Evolutionary conservation across 306 rosid genomes (phyloP), one percentile per base, ranked within the genome.

Genomic region (Prunus salicina): DNA sequence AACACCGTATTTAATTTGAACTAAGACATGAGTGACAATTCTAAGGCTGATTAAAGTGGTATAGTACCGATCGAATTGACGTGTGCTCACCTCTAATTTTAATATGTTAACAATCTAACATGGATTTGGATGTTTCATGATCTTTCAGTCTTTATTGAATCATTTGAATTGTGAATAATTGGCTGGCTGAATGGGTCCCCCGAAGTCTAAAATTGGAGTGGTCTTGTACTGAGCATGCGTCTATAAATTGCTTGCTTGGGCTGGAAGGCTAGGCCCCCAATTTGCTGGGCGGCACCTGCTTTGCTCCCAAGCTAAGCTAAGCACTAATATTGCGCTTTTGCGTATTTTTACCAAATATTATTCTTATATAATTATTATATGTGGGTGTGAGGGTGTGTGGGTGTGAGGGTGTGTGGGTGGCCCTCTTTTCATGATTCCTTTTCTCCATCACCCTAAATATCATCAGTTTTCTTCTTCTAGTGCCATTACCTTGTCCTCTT

Each of bases 271-370:
- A 46, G 12, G 56, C 69, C 78, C 19, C 67, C 78, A 43, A 79
- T 66, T 73, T 66, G 79, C 28, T 66, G 64, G 78, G 60, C 72
- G 82, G 82, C 76, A 63, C 73, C 55, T 41, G 51, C 75, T 68
- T 77, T 22, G 61, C 72, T 69, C 43, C 67, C 67, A 77, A 68
- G 65, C 74, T 20, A 58, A 24, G 61, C 61, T 58, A 47, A 25
- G 22, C 62, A 51, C 14, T 19, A 66, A 43, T 25, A 27, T 13
- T 51, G 58, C 18, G 15, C 71, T 32, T 75, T 22, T 67, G 46
- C 46, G 4, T 3, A 58, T 58, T 57, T 58, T 58, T 6, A n/a
- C 75, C 67, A 38, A 50, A 60, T 4, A 78, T 19, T 24, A 56
- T 55, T 19, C 4, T 55, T 6, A 38, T 38, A 38, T 6, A 7